phyloP scores from a whole-genome alignment of 2,329 filamentous ascomycete genomes.

The Clonostachys rhizophaga region DNA sequence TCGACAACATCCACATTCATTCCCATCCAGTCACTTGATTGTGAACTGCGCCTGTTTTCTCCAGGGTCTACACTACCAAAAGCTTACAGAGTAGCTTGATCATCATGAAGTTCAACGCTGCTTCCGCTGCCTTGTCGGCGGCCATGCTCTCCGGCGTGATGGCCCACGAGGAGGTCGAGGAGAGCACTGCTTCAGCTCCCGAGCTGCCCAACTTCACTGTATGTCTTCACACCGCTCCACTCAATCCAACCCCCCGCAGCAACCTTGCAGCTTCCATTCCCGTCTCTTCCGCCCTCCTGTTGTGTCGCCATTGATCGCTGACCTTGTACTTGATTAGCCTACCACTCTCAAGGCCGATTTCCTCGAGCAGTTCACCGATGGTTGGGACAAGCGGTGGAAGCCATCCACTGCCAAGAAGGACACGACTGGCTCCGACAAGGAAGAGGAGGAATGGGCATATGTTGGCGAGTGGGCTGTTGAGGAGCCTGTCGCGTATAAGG shows the following conservation, averaged over 20 bases:
- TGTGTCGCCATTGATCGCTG: slow-evolving; percentile 1
- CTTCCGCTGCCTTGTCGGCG: slow-evolving; percentile 71
- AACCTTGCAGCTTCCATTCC: too few relatives aligned
- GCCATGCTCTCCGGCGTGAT: slow-evolving; percentile 67
- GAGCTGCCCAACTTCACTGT: slow-evolving; percentile 84
- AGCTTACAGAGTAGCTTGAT: slow-evolving; percentile 6
- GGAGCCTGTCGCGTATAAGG: slow-evolving; percentile 86
- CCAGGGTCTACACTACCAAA: slow-evolving; percentile 1
- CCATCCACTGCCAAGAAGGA: slow-evolving; percentile 96
- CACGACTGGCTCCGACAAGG: slow-evolving; percentile 63
- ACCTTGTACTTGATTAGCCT: slow-evolving; percentile 50
- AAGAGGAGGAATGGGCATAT: slow-evolving; percentile 83
- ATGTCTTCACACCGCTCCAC: slow-evolving; percentile 33
- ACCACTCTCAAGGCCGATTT: slow-evolving; percentile 87
- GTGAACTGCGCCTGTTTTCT: slow-evolving; percentile 10
- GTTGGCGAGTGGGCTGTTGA: slow-evolving; percentile 96
- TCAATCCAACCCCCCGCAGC: too few relatives aligned
- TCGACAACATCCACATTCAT: not conserved
- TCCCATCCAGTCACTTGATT: not conserved
- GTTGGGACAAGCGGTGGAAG: slow-evolving; percentile 93
- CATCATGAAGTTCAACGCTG: slow-evolving; percentile 77
- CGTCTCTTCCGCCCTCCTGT: too few relatives aligned
- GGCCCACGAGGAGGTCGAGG: slow-evolving; percentile 63
- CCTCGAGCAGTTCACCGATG: slow-evolving; percentile 96
- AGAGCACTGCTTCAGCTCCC: slow-evolving; percentile 49